A percentile compares a stretch with the other conserved stretches of the same genome.
Evolutionary conservation across 306 rosid genomes (phyloP).

Genomic region (Quercus alba): DNA sequence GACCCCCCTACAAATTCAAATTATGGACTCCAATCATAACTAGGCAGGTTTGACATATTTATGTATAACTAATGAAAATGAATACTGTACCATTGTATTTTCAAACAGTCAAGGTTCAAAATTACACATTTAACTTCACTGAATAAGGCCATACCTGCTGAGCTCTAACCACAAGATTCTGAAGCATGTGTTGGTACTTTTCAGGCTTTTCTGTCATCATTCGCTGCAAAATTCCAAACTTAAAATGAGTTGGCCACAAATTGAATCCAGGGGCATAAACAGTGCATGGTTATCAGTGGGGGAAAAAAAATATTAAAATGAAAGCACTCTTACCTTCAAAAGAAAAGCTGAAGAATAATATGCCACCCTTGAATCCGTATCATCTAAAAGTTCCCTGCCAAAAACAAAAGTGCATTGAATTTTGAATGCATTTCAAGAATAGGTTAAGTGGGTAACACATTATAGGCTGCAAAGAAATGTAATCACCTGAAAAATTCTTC

Average conservation of each 20-base stretch:
- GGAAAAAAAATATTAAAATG: slow-evolving; percentile 20
- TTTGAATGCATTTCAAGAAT: slow-evolving; percentile 3
- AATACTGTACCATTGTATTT: background rate
- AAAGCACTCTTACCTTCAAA: slow-evolving; percentile 69
- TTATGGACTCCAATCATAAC: background rate
- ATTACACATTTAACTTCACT: slow-evolving; percentile 9
- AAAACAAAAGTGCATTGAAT: slow-evolving; percentile 11
- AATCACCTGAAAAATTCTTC: slow-evolving; percentile 92
- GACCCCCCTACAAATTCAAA: background rate
- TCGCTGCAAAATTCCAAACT: slow-evolving; percentile 54
- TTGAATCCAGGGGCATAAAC: slow-evolving; percentile 8
- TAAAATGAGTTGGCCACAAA: slow-evolving; percentile 13
- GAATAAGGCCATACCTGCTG: slow-evolving; percentile 76
- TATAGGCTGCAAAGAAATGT: slow-evolving; percentile 12
- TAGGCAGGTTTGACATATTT: background rate
- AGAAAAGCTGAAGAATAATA: slow-evolving; percentile 97
- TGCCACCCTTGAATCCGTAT: slow-evolving; percentile 97
- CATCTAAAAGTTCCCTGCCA: slow-evolving; percentile 91
- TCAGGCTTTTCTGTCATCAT: slow-evolving; percentile 99
- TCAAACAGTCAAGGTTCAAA: slow-evolving; percentile 2
- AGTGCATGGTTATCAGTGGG: slow-evolving; percentile 1
- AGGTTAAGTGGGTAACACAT: slow-evolving; percentile 1
- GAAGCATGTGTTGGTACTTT: slow-evolving; percentile 93
- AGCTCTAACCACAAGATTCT: slow-evolving; percentile 90
- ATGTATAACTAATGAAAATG: background rate